A percentile compares a stretch with the other conserved stretches of the same genome.
Evolutionary conservation across 2,329 filamentous ascomycete genomes (phyloP).

Genomic region (Colletotrichum truncatum): DNA sequence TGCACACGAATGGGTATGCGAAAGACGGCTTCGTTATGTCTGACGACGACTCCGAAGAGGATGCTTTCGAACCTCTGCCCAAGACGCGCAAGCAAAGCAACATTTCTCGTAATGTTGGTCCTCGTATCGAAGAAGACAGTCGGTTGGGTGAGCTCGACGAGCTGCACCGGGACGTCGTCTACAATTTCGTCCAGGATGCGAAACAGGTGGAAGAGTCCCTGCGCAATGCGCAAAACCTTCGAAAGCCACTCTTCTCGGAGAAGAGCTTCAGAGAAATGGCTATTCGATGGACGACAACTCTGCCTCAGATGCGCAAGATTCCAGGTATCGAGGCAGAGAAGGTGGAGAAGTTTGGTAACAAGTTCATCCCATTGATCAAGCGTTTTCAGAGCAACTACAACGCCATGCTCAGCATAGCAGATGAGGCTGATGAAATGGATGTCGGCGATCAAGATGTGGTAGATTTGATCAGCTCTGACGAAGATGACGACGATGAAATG

Average conservation of each 20-base stretch:
- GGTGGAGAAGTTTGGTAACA: constrained; percentile 68
- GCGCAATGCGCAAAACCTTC: constrained; percentile 65
- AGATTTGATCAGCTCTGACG: constrained; percentile 62
- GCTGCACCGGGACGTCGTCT: constrained; percentile 70
- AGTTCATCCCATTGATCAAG: constrained; percentile 68
- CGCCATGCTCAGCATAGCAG: constrained; percentile 55
- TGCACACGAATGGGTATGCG: constrained; percentile 54
- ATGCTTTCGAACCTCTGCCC: constrained; percentile 56
- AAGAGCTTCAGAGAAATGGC: constrained; percentile 78
- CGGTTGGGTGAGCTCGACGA: constrained; percentile 64
- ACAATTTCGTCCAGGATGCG: constrained; percentile 71
- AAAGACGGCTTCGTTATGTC: constrained; percentile 60
- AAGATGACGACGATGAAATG: constrained; percentile 42
- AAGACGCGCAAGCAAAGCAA: constrained; percentile 35
- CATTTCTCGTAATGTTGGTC: constrained; percentile 49
- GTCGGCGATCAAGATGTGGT: constrained; percentile 54
- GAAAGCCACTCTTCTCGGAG: constrained; percentile 73
- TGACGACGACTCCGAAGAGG: constrained; percentile 49
- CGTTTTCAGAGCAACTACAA: constrained; percentile 56
- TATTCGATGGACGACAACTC: constrained; percentile 70
- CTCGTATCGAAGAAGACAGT: constrained; percentile 67
- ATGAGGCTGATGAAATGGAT: constrained; percentile 25
- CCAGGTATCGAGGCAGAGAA: constrained; percentile 70
- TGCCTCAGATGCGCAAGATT: constrained; percentile 71
- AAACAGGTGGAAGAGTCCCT: constrained; percentile 68